phyloP scores from a whole-genome alignment of 2,329 filamentous ascomycete species.

The Calonectria montana region DNA sequence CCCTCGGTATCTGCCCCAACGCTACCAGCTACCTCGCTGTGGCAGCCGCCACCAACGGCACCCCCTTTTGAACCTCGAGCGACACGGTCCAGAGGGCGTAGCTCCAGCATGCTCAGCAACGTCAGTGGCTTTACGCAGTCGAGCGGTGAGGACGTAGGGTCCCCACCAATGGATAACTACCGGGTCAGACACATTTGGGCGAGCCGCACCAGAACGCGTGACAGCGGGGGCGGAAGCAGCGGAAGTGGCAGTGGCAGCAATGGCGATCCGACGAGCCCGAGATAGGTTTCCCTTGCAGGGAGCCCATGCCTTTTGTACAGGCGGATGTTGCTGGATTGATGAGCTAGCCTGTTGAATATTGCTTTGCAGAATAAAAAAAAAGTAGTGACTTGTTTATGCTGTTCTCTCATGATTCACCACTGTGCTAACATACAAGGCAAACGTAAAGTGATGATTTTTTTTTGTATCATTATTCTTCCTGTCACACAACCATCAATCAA shows the following conservation, averaged over 20 bases:
- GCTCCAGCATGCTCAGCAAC: conserved; percentile 75
- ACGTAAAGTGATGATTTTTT: not conserved
- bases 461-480: not conserved
- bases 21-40: conserved; percentile 47
- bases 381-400: conserved; percentile 42
- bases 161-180: conserved; percentile 37
- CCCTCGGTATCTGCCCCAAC: conserved; percentile 45
- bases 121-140: conserved; percentile 75
- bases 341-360: conserved; percentile 40
- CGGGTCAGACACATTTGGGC: conserved; percentile 39
- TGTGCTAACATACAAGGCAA: not conserved
- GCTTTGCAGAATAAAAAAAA: conserved; percentile 40
- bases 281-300: conserved; percentile 25
- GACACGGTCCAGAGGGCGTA: conserved; percentile 65
- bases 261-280: conserved; percentile 63
- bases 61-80: conserved; percentile 49
- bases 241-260: conserved; percentile 63
- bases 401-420: not conserved
- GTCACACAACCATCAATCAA: not conserved
- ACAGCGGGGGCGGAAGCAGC: conserved; percentile 55
- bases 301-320: conserved; percentile 12
- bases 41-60: conserved; percentile 53
- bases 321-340: conserved; percentile 21
- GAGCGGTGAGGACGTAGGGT: conserved; percentile 60
- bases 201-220: conserved; percentile 41